phyloP scores from a whole-genome alignment of 257 asterid genomes.

The Hygrophila difformis region DNA sequence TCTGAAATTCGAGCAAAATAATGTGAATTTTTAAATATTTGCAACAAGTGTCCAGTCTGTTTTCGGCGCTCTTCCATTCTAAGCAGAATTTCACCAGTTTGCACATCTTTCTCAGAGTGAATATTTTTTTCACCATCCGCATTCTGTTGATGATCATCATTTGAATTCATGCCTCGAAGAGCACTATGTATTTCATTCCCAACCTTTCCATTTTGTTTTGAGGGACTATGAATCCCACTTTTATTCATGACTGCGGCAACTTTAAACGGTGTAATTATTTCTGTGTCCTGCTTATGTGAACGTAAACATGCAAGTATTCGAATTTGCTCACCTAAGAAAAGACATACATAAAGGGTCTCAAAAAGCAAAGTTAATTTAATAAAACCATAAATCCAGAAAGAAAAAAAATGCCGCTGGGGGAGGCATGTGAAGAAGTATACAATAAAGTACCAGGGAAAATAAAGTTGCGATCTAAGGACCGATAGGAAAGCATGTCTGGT shows the following conservation, averaged over 20 bases:
- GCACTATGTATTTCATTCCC: constrained; percentile 27
- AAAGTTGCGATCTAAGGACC: constrained; percentile 74
- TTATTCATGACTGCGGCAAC: constrained; percentile 90
- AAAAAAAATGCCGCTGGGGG: neutral
- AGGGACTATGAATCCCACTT: constrained; percentile 46
- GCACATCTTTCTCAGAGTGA: constrained; percentile 34
- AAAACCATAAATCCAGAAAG: constrained; percentile 2
- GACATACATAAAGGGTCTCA: constrained; percentile 16
- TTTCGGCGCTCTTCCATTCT: constrained; percentile 80
- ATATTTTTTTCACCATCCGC: constrained; percentile 28
- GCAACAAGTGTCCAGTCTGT: constrained; percentile 66
- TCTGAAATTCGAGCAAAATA: constrained; percentile 84
- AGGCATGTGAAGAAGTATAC: constrained; percentile 6
- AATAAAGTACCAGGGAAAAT: constrained; percentile 74
- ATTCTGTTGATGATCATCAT: constrained; percentile 30
- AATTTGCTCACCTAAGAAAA: constrained; percentile 71
- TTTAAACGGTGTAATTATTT: constrained; percentile 91
- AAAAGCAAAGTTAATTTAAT: constrained; percentile 11
- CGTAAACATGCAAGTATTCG: constrained; percentile 78
- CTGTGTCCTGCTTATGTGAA: constrained; percentile 78
- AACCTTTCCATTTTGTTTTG: constrained; percentile 43
- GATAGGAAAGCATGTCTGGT: constrained; percentile 60
- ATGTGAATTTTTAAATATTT: constrained; percentile 64
- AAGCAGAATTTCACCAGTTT: constrained; percentile 74
- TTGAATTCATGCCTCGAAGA: constrained; percentile 12